Base-by-base conservation (phyloP, 140 eudicot species). In the Cichorium intybus region DNA sequence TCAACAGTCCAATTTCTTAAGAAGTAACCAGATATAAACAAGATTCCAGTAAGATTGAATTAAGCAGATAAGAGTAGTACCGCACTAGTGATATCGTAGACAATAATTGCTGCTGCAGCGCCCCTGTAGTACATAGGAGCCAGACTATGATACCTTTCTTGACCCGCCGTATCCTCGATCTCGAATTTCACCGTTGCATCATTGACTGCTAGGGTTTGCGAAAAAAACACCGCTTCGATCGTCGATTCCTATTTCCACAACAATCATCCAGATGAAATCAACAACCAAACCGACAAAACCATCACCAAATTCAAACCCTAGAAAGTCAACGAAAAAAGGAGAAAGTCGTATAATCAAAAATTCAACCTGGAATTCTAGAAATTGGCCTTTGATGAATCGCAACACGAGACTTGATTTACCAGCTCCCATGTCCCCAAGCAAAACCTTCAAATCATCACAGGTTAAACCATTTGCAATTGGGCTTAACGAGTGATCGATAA, bases 161-260 rank as follows among this genome's bases (percentile, higher is more conserved):
- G 98, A 1, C 98, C 98, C 24, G 98, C 98, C 23, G 96, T 92
- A 60, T 92, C 98, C 98, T 96, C 88, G 71, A 92, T 92, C 90
- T 92, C 98, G 35, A 92, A 85, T 43, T 92, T 92, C 65, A 92
- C 95, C 5, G 96, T 85, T 4, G 89, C 86, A 55, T 85, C 92
- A 35, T 85, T 85, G 45, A 88, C 92, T 10, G 98, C 83, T 62
- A 92, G 72, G 24, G 96, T 85, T 70, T 87, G 96, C 26, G 98
- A 92, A 70, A 92, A 92, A 78, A 92, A 92, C 24, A 96, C 98
- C 10, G 98, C 98, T 60, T 96, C 98, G 53, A 92, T 92, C 64
- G 98, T 92, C 64, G 98, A 92, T 81, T 92, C 98, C 98, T 91
- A 21, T 27, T 22, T 28, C 24, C 57, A 16, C 28, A 53, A 54